A percentile compares a stretch with the other conserved stretches of the same genome.
phyloP scores from a whole-genome alignment of 257 asterid species.

The Cinchona pubescens region DNA sequence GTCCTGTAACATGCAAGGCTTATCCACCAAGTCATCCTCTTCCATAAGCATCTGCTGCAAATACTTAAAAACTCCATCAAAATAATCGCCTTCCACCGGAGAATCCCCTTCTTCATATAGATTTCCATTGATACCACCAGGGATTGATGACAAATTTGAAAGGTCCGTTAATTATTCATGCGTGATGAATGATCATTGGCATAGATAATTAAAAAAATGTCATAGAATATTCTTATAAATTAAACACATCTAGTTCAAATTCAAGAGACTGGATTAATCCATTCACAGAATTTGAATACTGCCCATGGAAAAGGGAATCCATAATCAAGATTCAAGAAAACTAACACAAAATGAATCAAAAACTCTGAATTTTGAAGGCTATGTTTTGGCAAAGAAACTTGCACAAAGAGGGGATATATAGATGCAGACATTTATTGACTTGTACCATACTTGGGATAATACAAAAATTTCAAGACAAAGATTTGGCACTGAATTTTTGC shows the following conservation, averaged over 20 bases:
- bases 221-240: no score
- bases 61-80: conserved; percentile 54
- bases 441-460: background rate
- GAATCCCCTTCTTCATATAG: background rate
- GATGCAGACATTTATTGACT: no score
- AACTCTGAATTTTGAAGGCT: background rate
- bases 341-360: background rate
- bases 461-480: background rate
- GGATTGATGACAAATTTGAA: no score
- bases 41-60: conserved; percentile 66
- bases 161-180: no score
- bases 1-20: conserved; percentile 59
- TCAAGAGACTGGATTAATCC: background rate
- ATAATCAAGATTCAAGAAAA: background rate
- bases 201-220: no score
- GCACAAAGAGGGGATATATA: no score
- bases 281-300: background rate
- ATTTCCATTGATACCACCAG: no score
- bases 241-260: no score
- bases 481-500: background rate
- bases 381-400: background rate
- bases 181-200: no score
- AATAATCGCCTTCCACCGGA: conserved; percentile 45
- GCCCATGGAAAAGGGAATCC: conserved; percentile 10
- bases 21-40: conserved; percentile 50